Evolutionary conservation across 805 yeast genomes (phyloP).

Genomic region (Cyberlindnera saturnus): DNA sequence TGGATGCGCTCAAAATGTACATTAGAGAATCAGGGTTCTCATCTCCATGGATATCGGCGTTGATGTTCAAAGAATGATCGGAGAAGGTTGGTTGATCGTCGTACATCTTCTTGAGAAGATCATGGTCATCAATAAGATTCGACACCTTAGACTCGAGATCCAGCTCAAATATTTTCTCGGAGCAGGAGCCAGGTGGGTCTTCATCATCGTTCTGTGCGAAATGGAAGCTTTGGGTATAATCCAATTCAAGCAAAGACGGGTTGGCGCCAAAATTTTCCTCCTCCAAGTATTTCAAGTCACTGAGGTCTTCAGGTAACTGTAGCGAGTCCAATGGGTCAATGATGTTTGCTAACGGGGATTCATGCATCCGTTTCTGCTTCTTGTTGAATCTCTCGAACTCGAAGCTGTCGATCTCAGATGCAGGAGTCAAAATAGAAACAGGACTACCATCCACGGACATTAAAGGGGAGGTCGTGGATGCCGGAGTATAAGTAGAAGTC

Average conservation of each 20-base stretch:
- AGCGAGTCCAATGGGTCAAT: conserved; percentile 14
- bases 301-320: conserved; percentile 14
- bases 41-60: conserved; percentile 3
- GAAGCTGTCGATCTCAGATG: conserved; percentile 9
- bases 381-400: conserved; percentile 10
- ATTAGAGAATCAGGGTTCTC: conserved; percentile 19
- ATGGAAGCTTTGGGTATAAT: neutral
- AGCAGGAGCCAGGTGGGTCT: neutral
- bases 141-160: conserved; percentile 1
- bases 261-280: neutral
- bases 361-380: conserved; percentile 6
- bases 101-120: neutral
- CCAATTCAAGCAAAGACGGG: too few species aligned
- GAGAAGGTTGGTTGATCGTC: neutral
- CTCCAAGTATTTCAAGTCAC: conserved; percentile 13
- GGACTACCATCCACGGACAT: conserved; percentile 9
- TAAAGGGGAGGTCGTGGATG: conserved; percentile 17
- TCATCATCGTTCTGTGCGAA: neutral
- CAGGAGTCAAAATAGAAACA: conserved; percentile 10
- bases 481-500: conserved; percentile 19
- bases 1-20: conserved; percentile 16
- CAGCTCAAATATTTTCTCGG: conserved; percentile 5
- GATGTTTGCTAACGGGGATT: conserved; percentile 17
- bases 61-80: neutral
- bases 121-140: neutral